Conservation (phyloP, 2,329 filamentous ascomycete genomes). For the Chaetomiaceae sp. region DNA sequence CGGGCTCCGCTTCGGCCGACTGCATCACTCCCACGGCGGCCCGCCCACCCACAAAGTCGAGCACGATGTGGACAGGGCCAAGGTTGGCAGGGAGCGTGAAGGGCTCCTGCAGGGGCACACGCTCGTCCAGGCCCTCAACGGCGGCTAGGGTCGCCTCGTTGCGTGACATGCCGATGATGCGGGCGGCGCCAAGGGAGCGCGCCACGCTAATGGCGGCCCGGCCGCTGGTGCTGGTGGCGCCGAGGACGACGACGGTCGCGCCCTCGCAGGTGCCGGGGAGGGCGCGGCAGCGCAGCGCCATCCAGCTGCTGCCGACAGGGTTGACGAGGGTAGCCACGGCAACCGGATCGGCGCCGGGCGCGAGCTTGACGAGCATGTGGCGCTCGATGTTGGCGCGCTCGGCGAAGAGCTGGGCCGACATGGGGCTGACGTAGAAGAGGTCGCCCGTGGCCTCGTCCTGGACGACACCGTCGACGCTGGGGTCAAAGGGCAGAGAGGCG, state of each 20-base stretch:
- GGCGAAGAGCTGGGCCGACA: slow-evolving; percentile 3
- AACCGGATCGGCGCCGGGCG: slow-evolving; percentile 2
- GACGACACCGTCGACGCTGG: slow-evolving; percentile 12
- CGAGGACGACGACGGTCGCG: slow-evolving; percentile 10
- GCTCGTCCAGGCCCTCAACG: slow-evolving; percentile 9
- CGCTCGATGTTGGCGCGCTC: slow-evolving; percentile 14
- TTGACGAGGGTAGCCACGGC: slow-evolving; percentile 15
- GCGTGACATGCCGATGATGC: slow-evolving; percentile 14
- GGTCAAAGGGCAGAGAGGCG: slow-evolving; percentile 7
- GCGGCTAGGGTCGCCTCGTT: slow-evolving; percentile 4
- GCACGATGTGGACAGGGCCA: slow-evolving; percentile 11
- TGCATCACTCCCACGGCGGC: slow-evolving; percentile 5
- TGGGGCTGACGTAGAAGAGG: slow-evolving; percentile 11
- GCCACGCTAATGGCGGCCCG: slow-evolving; percentile 8
- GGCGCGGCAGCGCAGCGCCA: slow-evolving; percentile 12
- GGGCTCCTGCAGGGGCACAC: slow-evolving; percentile 8
- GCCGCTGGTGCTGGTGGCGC: slow-evolving; percentile 14
- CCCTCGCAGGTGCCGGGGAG: slow-evolving; percentile 5
- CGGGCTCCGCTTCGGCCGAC: slow-evolving; percentile 2
- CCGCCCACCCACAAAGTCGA: slow-evolving; percentile 12
- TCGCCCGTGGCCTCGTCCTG: slow-evolving; percentile 10
- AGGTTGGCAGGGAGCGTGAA: slow-evolving; percentile 1
- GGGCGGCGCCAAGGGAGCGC: slow-evolving; percentile 9
- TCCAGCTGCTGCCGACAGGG: slow-evolving; percentile 15
- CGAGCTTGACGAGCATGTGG: slow-evolving; percentile 3